Evolutionary conservation across 805 yeast genomes (phyloP).

Genomic region (Saitoella complicata): DNA sequence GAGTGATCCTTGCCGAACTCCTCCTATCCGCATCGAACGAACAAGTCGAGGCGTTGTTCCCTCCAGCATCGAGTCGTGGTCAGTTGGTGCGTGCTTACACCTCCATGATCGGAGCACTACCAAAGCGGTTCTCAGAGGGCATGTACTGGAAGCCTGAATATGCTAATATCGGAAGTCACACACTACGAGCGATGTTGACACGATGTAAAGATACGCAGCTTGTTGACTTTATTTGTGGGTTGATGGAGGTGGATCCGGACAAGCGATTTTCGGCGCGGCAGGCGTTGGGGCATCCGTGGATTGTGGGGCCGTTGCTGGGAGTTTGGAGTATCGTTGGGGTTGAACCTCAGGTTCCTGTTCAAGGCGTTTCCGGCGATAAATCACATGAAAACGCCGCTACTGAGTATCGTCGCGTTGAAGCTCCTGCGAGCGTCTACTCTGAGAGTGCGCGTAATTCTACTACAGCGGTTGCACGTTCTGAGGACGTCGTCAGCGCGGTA

Average conservation of each 20-base stretch:
- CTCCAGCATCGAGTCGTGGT: neutral
- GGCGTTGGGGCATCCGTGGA: neutral
- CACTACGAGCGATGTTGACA: neutral
- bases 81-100: neutral
- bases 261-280: neutral
- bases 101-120: neutral
- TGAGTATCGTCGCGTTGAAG: too few species aligned
- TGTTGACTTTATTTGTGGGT: neutral
- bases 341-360: too few species aligned
- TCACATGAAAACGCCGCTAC: too few species aligned
- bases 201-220: neutral
- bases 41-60: neutral
- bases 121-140: neutral
- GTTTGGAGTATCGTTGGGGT: too few species aligned
- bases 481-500: too few species aligned
- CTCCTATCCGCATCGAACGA: conserved; percentile 2
- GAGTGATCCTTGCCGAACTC: conserved; percentile 14
- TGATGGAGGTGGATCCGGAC: neutral
- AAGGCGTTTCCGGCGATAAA: too few species aligned
- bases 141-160: neutral
- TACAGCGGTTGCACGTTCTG: too few species aligned
- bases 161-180: neutral
- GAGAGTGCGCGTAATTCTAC: too few species aligned
- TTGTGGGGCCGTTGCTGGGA: neutral
- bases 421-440: too few species aligned